phyloP scores from a whole-genome alignment of 805 yeast species.

The Yamadazyma sp. region DNA sequence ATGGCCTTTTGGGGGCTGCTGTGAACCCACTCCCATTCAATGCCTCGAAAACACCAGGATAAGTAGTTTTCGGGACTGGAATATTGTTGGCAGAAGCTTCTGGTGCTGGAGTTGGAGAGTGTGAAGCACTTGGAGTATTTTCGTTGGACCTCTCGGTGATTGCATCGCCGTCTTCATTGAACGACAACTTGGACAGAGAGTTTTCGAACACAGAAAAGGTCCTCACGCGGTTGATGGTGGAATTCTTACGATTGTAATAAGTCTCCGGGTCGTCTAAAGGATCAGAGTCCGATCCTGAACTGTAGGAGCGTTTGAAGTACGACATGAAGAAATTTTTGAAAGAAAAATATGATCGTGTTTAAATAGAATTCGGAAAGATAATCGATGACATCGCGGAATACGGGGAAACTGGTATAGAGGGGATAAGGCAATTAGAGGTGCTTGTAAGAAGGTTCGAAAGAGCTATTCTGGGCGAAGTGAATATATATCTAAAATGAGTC shows the following conservation, averaged over 20 bases:
- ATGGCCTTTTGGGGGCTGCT: conserved; percentile 19
- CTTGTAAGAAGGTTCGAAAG: too few species aligned
- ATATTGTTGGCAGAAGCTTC: conserved; percentile 9
- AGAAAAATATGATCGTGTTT: background rate
- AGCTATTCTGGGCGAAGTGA: too few species aligned
- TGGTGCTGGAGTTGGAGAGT: conserved; percentile 10
- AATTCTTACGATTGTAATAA: conserved; percentile 49
- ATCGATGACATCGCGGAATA: conserved; percentile 9
- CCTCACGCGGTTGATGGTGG: conserved; percentile 52
- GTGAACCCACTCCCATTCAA: background rate
- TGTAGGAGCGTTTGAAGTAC: conserved; percentile 27
- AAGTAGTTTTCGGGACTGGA: conserved; percentile 6
- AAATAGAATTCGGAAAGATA: conserved; percentile 8
- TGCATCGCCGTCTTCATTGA: conserved; percentile 10
- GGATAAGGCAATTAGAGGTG: too few species aligned
- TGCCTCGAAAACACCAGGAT: background rate
- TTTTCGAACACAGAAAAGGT: conserved; percentile 49
- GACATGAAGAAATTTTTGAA: background rate
- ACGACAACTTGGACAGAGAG: conserved; percentile 6
- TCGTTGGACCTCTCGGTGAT: conserved; percentile 12
- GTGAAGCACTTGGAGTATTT: conserved; percentile 10
- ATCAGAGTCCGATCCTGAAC: conserved; percentile 49
- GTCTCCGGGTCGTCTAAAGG: conserved; percentile 69
- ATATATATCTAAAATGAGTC: too few species aligned
- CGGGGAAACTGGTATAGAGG: too few species aligned